Evolutionary conservation across 805 yeast genomes (phyloP).

Genomic region (Nakazawaea ernobii): DNA sequence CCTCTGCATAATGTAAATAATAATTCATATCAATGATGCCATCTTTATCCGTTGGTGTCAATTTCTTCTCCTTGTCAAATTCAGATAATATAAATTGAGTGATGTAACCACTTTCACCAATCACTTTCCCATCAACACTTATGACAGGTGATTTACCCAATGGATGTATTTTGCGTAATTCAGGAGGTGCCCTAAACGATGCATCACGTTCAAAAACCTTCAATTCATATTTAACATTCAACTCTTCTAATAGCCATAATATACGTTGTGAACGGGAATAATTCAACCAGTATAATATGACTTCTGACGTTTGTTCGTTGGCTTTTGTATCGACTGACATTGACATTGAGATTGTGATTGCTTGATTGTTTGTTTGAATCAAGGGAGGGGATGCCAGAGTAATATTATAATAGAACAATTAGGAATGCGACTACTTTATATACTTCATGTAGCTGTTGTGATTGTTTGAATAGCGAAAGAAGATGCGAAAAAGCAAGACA

Average conservation of each 20-base stretch:
- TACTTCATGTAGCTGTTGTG: too few relatives aligned
- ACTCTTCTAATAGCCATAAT: constrained; percentile 59
- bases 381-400: too few relatives aligned
- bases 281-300: constrained; percentile 30
- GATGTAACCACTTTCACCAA: constrained; percentile 61
- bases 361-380: too few relatives aligned
- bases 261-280: constrained; percentile 57
- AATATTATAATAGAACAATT: too few relatives aligned
- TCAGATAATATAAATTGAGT: constrained; percentile 43
- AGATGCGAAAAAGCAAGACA: too few relatives aligned
- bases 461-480: too few relatives aligned
- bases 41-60: constrained; percentile 32
- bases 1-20: constrained; percentile 56
- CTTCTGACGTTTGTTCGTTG: neutral
- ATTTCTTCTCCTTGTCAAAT: constrained; percentile 37
- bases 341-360: too few relatives aligned
- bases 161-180: constrained; percentile 48
- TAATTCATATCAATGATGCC: constrained; percentile 42
- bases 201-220: constrained; percentile 46
- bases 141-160: constrained; percentile 61
- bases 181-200: constrained; percentile 43
- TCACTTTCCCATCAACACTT: constrained; percentile 32
- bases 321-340: neutral
- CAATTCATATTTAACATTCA: constrained; percentile 49
- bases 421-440: too few relatives aligned